These are phyloP conservation scores for Cyclotella kingstonii DNA, from an alignment of 108 stramenopile genomes.

Conservation along the genomic window DNA sequence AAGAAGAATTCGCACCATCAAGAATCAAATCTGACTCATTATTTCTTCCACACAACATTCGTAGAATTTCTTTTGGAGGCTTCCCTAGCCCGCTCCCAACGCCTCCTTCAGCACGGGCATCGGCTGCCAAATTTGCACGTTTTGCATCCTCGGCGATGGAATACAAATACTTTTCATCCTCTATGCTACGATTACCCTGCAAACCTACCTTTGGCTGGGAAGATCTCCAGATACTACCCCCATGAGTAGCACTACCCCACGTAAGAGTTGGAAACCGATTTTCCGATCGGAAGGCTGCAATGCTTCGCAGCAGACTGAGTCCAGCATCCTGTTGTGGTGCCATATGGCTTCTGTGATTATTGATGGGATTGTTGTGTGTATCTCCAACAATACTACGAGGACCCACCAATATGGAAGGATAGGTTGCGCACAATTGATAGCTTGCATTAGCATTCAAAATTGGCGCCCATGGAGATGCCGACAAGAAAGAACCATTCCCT, in stretches of 20 bases:
- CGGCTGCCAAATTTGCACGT: constrained; percentile 53
- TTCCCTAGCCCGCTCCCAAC: constrained; percentile 17
- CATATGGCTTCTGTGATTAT: no score
- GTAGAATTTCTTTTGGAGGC: constrained; percentile 40
- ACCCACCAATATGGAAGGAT: constrained; percentile 88
- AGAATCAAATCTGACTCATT: constrained; percentile 47
- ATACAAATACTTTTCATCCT: constrained; percentile 81
- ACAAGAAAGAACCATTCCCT: neutral
- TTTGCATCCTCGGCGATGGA: constrained; percentile 74
- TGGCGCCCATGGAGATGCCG: constrained; percentile 51
- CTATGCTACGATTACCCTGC: constrained; percentile 81
- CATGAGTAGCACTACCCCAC: constrained; percentile 72
- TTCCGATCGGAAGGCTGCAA: constrained; percentile 84
- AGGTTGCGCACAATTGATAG: constrained; percentile 82
- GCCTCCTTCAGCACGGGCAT: constrained; percentile 22
- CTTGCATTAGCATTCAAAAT: constrained; percentile 58
- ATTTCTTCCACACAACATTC: constrained; percentile 55
- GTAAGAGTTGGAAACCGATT: constrained; percentile 88
- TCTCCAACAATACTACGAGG: constrained; percentile 66
- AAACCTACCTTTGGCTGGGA: constrained; percentile 97
- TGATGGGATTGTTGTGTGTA: constrained; percentile 17
- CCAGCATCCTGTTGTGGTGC: constrained; percentile 40
- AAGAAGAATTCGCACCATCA: constrained; percentile 38
- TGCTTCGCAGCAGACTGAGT: constrained; percentile 59
- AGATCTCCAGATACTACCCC: constrained; percentile 90